phyloP scores from a whole-genome alignment of 768 basidiomycete species.

The Rhizopogon vesiculosus region DNA sequence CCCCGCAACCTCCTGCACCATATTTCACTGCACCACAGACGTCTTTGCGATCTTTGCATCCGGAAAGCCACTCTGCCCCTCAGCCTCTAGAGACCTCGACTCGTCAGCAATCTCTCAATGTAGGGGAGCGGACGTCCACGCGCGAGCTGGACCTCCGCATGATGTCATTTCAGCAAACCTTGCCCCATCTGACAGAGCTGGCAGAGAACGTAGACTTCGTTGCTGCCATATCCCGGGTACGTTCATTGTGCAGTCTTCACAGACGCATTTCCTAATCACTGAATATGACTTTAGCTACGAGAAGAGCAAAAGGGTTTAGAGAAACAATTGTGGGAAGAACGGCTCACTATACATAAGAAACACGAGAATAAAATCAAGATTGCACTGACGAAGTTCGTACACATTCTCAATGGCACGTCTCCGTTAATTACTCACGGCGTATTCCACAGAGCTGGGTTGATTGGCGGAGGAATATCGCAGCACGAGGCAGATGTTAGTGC shows the following conservation, averaged over 20 bases:
- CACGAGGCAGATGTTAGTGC: constrained; percentile 46
- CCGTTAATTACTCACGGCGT: not conserved
- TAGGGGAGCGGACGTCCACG: constrained; percentile 3
- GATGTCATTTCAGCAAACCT: constrained; percentile 64
- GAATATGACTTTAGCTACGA: constrained; percentile 46
- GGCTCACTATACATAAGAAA: constrained; percentile 54
- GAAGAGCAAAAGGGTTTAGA: constrained; percentile 65
- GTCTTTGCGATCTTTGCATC: constrained; percentile 7
- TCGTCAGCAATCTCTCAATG: not conserved
- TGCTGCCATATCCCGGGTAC: constrained; percentile 42
- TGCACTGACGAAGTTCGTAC: constrained; percentile 57
- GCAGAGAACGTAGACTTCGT: constrained; percentile 51
- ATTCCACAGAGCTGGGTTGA: constrained; percentile 55
- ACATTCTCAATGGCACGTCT: not conserved
- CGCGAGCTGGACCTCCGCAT: constrained; percentile 35
- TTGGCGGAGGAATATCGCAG: constrained; percentile 59
- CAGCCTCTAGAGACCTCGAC: constrained; percentile 8
- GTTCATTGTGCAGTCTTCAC: constrained; percentile 6
- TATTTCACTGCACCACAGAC: constrained; percentile 4
- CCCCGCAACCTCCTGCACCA: constrained; percentile 5
- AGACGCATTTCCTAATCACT: constrained; percentile 4
- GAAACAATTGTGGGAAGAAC: constrained; percentile 60
- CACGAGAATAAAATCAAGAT: constrained; percentile 71
- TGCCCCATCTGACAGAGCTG: constrained; percentile 60
- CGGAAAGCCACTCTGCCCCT: constrained; percentile 1